A percentile compares a stretch with the other conserved stretches of the same genome.
Conservation (phyloP, 768 basidiomycete genomes). For the Steccherinum ochraceum region DNA sequence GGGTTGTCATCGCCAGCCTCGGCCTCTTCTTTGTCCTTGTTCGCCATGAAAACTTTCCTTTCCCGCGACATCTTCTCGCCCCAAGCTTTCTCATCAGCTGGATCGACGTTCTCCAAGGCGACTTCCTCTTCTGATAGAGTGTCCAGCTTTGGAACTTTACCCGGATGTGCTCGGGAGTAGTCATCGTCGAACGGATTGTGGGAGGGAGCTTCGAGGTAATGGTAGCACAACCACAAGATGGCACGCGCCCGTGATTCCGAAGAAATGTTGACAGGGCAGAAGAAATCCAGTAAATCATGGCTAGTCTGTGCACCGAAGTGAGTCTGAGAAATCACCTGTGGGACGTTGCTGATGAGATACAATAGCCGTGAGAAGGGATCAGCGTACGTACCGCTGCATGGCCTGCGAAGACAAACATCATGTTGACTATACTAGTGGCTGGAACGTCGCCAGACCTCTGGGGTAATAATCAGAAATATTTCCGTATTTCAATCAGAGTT, state of each 20-base stretch:
- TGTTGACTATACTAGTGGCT: slow-evolving; percentile 65
- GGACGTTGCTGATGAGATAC: slow-evolving; percentile 2
- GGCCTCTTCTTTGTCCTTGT: slow-evolving; percentile 15
- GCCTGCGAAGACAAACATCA: slow-evolving; percentile 62
- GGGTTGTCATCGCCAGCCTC: slow-evolving; percentile 11
- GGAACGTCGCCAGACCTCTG: slow-evolving; percentile 45
- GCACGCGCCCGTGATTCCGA: slow-evolving; percentile 36
- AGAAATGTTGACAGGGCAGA: slow-evolving; percentile 33
- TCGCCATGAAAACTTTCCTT: slow-evolving; percentile 31
- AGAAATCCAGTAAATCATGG: slow-evolving; percentile 36
- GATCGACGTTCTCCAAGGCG: slow-evolving; percentile 38
- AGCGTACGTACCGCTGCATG: slow-evolving; percentile 34
- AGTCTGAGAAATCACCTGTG: slow-evolving; percentile 26
- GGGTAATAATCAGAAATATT: slow-evolving; percentile 17
- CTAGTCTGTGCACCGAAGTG: slow-evolving; percentile 28
- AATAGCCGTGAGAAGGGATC: neutral
- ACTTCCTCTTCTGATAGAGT: slow-evolving; percentile 25
- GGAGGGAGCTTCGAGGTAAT: slow-evolving; percentile 35
- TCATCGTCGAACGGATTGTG: slow-evolving; percentile 34
- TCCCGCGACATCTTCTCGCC: slow-evolving; percentile 34
- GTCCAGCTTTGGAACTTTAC: slow-evolving; percentile 22
- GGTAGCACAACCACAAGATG: slow-evolving; percentile 42
- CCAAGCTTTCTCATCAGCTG: slow-evolving; percentile 33
- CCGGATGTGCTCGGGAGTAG: slow-evolving; percentile 19
- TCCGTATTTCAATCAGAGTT: slow-evolving; percentile 1